These are phyloP conservation scores for Talaromyces proteolyticus DNA, from an alignment of 495 filamentous ascomycete species.

Conservation along the genomic window DNA sequence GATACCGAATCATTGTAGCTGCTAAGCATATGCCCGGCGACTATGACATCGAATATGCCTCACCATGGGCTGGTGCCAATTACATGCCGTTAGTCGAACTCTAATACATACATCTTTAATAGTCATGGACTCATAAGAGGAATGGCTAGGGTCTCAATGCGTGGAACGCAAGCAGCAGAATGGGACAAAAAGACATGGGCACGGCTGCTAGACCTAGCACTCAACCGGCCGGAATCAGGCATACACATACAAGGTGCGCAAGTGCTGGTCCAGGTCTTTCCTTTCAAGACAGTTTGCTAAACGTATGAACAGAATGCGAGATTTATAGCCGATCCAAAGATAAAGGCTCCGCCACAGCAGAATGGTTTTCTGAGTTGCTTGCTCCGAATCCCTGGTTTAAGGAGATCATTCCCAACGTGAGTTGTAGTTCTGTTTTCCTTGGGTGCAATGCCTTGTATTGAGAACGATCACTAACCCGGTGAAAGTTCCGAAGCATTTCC, in stretches of 20 bases:
- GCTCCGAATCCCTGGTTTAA: constrained; percentile 75
- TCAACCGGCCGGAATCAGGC: constrained; percentile 75
- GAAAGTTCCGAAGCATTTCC: background rate
- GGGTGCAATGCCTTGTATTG: too few species aligned
- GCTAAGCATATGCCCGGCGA: constrained; percentile 98
- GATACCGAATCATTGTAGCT: constrained; percentile 70
- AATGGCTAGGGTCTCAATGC: constrained; percentile 42
- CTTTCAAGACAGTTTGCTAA: background rate
- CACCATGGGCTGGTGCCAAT: constrained; percentile 93
- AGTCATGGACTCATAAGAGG: background rate
- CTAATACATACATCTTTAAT: background rate
- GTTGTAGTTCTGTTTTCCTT: too few species aligned
- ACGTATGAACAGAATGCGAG: constrained; percentile 33
- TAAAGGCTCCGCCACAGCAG: constrained; percentile 33
- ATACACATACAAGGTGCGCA: constrained; percentile 75
- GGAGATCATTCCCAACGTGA: constrained; percentile 64
- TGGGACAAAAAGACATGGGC: constrained; percentile 69
- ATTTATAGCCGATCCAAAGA: constrained; percentile 64
- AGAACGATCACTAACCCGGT: background rate
- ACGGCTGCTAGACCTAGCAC: constrained; percentile 56
- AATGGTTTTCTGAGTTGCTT: constrained; percentile 59
- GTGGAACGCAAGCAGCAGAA: constrained; percentile 45
- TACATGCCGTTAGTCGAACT: constrained; percentile 66
- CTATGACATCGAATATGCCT: constrained; percentile 94
- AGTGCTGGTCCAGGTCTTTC: background rate